A percentile compares a stretch with the other conserved stretches of the same genome.
Conservation (phyloP, 768 basidiomycete genomes). For the Termitomyces sp. region DNA sequence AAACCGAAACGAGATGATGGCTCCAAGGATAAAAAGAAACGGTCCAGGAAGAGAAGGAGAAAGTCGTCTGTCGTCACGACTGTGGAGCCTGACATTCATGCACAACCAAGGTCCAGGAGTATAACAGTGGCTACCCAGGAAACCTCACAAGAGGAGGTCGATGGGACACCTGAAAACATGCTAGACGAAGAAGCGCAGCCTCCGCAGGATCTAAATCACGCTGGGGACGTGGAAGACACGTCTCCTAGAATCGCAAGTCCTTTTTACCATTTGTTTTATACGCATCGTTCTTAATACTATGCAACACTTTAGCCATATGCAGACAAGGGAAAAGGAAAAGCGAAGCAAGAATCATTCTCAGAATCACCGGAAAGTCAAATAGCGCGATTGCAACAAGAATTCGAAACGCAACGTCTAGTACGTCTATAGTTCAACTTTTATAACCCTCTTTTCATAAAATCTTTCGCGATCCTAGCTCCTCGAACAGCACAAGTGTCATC, state of each 20-base stretch:
- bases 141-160: background rate
- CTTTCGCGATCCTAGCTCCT: conserved; percentile 35
- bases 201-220: background rate
- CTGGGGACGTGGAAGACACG: conserved; percentile 3
- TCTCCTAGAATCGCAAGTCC: conserved; percentile 18
- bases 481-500: conserved; percentile 46
- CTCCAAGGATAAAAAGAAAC: conserved; percentile 34
- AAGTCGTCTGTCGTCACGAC: conserved; percentile 29
- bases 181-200: background rate
- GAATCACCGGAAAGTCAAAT: conserved; percentile 25
- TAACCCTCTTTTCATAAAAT: background rate
- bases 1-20: conserved; percentile 26
- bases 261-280: background rate
- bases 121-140: conserved; percentile 10
- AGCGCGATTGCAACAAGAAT: conserved; percentile 39
- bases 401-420: conserved; percentile 38
- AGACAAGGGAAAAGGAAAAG: conserved; percentile 40
- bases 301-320: conserved; percentile 17
- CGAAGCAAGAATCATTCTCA: conserved; percentile 20
- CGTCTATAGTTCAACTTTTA: conserved; percentile 8
- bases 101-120: conserved; percentile 15
- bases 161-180: background rate
- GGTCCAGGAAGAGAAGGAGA: conserved; percentile 30
- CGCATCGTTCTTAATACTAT: background rate
- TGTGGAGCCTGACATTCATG: conserved; percentile 8